Evolutionary conservation across 2,329 filamentous ascomycete species (phyloP), one percentile per base, ranked within the genome.

Genomic region (Monosporascus sp.): DNA sequence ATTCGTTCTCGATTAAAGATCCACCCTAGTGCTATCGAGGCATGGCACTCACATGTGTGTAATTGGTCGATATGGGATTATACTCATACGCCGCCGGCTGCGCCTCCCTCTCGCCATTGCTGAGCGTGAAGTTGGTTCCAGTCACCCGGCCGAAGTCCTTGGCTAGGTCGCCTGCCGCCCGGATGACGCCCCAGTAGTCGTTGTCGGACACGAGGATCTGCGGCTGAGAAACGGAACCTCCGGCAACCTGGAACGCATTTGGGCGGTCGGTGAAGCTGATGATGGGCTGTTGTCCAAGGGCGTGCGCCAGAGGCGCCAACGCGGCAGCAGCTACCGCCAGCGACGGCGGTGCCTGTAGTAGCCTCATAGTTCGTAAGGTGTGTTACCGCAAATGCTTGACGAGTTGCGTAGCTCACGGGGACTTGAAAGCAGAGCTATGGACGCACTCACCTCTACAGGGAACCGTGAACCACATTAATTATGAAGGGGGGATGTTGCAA

Each of bases 91-190:
- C 53, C 2, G 72, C 74, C 0, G 74, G 69, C 0, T 59, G 57
- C 0, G 74, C 67, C 2, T 62, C 66, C 3, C 54, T 60, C 53
- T 71, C 62, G 14, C 76, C 77, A 31, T 81, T 81, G 60, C 78
- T 78, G 4, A 83, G 70, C 1, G 82, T 81, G 53, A 85, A 79
- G 66, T 87, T 87, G 25, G 71, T 77, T 8, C 85, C 85, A 0
- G 85, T 88, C 5, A 89, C 85, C n/a, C 83, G 80, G 17, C 85
- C 85, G 70, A 90, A 87, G 66, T 90, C 87, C 4, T 74, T 63
- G 0, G 85, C 83, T 9, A 90, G 75, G 66, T 90, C 86, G 39
- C 83, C 76, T 0, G 84, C 86, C 5, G 83, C 85, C 25, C 86
- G 79, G 51, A 88, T 76, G 1, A 89, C 86, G 53, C 85, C 86